Evolutionary conservation across 768 basidiomycete genomes (phyloP).

Genomic region (Glaciozyma martinii): DNA sequence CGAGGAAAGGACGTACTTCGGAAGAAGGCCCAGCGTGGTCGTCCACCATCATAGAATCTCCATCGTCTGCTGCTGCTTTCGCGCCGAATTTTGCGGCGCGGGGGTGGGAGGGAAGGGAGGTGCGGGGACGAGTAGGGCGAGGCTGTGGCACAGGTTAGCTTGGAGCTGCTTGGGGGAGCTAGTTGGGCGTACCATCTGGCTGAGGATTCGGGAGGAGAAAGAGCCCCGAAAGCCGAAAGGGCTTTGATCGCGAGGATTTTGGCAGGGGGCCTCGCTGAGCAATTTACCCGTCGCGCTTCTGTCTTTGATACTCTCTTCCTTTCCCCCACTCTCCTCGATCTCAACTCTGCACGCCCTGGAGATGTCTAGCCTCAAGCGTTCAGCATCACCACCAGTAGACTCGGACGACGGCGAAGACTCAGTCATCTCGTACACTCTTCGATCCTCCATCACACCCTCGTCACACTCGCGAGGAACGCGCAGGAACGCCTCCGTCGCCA

Average conservation of each 20-base stretch:
- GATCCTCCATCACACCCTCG: too few relatives aligned
- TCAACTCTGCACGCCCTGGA: too few relatives aligned
- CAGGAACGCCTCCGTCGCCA: too few relatives aligned
- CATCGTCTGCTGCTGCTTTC: neutral
- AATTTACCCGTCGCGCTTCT: neutral
- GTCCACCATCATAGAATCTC: constrained; percentile 13
- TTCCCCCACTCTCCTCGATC: constrained; percentile 40
- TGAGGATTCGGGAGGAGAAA: neutral
- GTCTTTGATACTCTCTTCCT: neutral
- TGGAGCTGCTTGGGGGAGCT: too few relatives aligned
- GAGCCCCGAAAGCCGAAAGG: neutral
- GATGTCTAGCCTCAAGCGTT: constrained; percentile 43
- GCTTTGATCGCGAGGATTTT: neutral
- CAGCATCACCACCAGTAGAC: too few relatives aligned
- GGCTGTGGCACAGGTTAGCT: constrained; percentile 7
- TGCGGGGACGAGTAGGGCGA: constrained; percentile 13
- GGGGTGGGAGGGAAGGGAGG: constrained; percentile 25
- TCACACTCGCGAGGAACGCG: too few relatives aligned
- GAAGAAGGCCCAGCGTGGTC: neutral
- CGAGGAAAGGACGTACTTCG: neutral
- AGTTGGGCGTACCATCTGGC: too few relatives aligned
- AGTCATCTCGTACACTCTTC: too few relatives aligned
- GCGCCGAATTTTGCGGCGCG: neutral
- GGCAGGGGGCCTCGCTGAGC: neutral
- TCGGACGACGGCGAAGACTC: too few relatives aligned